phyloP scores from a whole-genome alignment of 495 filamentous ascomycete species.

The Aspergillus sparsus region DNA sequence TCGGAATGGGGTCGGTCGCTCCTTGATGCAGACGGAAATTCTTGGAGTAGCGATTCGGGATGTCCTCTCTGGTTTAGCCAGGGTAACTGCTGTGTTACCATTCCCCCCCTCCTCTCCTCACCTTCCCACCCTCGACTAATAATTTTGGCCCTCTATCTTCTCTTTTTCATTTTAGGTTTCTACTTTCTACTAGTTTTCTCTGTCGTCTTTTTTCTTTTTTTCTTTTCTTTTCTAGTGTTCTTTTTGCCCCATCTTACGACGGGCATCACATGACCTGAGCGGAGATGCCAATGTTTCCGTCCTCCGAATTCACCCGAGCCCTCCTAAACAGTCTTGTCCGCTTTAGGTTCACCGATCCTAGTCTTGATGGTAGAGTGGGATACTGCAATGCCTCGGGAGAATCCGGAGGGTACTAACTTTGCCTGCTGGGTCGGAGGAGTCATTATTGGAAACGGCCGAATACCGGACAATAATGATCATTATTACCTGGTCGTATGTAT shows the following conservation, averaged over 20 bases:
- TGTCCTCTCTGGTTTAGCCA: background rate
- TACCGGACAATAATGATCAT: constrained; percentile 20
- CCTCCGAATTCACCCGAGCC: constrained; percentile 32
- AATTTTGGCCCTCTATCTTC: background rate
- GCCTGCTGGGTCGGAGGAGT: background rate
- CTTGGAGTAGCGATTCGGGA: background rate
- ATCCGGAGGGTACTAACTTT: constrained; percentile 16
- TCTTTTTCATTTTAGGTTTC: background rate
- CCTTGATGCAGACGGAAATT: constrained; percentile 9
- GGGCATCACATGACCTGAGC: constrained; percentile 34
- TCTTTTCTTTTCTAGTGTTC: background rate
- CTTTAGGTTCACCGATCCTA: constrained; percentile 44
- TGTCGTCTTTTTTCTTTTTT: background rate
- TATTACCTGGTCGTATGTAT: background rate
- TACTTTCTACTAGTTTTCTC: background rate
- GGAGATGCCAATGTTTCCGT: constrained; percentile 28
- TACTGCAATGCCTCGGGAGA: constrained; percentile 28
- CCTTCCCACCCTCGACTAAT: background rate
- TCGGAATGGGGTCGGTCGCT: background rate
- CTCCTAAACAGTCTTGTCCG: constrained; percentile 29
- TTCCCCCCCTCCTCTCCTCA: background rate
- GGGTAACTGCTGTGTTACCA: constrained; percentile 1
- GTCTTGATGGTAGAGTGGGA: constrained; percentile 21
- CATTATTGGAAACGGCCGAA: constrained; percentile 17
- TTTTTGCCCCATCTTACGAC: constrained; percentile 1